A percentile compares a stretch with the other conserved stretches of the same genome.
These are phyloP conservation scores for Przewalskia tangutica DNA, from an alignment of 257 asterid genomes.

Conservation along the genomic window DNA sequence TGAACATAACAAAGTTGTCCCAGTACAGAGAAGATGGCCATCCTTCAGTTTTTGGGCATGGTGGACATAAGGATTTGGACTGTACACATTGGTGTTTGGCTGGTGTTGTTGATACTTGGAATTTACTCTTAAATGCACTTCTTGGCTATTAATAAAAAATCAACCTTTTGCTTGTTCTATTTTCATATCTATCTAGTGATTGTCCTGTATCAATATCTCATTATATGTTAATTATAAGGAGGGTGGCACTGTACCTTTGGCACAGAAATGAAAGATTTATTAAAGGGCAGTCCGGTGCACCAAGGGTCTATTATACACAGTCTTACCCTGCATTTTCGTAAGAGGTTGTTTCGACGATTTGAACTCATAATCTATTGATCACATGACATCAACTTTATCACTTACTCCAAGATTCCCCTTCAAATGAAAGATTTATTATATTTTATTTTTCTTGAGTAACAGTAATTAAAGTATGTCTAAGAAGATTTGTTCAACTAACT, in stretches of 20 bases:
- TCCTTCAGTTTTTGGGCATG: conserved; percentile 34
- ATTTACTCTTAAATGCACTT: conserved; percentile 24
- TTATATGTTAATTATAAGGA: not conserved
- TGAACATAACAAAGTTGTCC: conserved; percentile 29
- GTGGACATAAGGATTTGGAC: conserved; percentile 21
- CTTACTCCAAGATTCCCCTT: too few species aligned
- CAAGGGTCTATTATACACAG: too few species aligned
- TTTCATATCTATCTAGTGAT: not conserved
- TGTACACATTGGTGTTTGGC: conserved; percentile 49
- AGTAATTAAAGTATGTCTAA: not conserved
- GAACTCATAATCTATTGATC: too few species aligned
- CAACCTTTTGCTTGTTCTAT: not conserved
- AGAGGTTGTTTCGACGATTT: too few species aligned
- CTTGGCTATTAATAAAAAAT: not conserved
- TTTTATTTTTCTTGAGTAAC: not conserved
- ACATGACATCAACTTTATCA: too few species aligned
- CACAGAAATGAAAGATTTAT: not conserved
- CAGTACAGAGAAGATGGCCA: conserved; percentile 34
- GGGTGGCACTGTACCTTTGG: not conserved
- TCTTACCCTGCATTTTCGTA: too few species aligned
- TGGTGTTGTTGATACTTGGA: conserved; percentile 44
- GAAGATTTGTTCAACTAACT: too few species aligned
- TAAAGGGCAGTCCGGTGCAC: too few species aligned
- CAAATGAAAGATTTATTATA: too few species aligned
- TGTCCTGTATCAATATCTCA: not conserved